Conservation (phyloP, 345 rosid genomes). For the Murraya koenigii region DNA sequence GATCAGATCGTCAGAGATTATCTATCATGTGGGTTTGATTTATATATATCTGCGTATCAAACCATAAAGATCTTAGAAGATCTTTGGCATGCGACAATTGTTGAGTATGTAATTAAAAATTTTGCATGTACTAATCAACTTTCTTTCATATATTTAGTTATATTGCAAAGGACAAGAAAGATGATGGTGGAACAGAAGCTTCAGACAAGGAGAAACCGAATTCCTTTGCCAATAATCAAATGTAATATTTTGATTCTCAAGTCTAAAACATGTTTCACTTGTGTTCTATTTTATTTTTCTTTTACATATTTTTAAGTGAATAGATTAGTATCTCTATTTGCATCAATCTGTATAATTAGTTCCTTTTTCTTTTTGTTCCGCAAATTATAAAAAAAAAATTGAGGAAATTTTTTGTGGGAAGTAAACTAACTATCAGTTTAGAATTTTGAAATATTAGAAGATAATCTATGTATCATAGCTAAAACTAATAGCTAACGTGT, state of each 20-base stretch:
- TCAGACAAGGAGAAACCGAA: not conserved
- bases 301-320: not conserved
- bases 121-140: too few relatives aligned
- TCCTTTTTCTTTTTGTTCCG: too few relatives aligned
- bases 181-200: not conserved
- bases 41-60: not conserved
- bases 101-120: too few relatives aligned
- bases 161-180: not conserved
- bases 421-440: not conserved
- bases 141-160: not conserved
- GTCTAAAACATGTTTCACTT: too few relatives aligned
- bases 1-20: not conserved
- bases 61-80: not conserved
- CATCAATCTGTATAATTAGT: too few relatives aligned
- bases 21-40: not conserved
- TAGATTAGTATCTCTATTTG: not conserved
- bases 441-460: not conserved
- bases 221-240: not conserved
- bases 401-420: not conserved
- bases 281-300: not conserved
- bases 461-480: not conserved
- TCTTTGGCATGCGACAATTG: not conserved
- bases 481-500: not conserved
- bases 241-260: not conserved
- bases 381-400: too few relatives aligned